Percentiles rank a stretch among this genome's conserved stretches.
These are phyloP conservation scores for Capsicum rhomboideum DNA, from an alignment of 257 asterid species.

Conservation along the genomic window DNA sequence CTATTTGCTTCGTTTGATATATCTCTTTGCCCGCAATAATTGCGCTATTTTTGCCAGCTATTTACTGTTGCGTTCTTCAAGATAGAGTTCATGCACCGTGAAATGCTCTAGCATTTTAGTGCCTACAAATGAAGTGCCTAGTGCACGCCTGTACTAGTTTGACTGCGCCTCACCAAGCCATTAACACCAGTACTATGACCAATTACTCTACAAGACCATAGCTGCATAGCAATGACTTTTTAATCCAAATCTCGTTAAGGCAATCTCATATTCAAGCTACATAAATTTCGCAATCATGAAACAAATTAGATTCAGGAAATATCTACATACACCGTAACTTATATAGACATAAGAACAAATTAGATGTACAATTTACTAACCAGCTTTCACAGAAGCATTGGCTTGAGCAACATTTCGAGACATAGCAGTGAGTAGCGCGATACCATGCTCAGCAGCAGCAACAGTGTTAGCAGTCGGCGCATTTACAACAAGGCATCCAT, in stretches of 20 bases:
- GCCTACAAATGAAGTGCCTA: not conserved
- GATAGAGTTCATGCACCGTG: not conserved
- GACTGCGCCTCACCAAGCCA: not conserved
- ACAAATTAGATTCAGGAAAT: not conserved
- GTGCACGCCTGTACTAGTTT: not conserved
- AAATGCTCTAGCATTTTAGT: not conserved
- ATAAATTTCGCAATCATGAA: not conserved
- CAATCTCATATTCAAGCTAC: not conserved
- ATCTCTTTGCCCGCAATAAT: not conserved
- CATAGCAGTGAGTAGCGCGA: constrained; percentile 80
- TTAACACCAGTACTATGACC: not conserved
- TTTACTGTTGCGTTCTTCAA: not conserved
- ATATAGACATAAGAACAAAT: not conserved
- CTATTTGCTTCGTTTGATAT: not conserved
- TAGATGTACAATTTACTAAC: constrained; percentile 25
- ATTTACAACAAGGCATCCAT: constrained; percentile 81
- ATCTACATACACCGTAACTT: not conserved
- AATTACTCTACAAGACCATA: not conserved
- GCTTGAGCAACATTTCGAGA: constrained; percentile 87
- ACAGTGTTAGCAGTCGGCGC: constrained; percentile 94
- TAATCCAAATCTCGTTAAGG: not conserved
- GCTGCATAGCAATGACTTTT: not conserved
- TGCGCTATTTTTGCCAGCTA: not conserved
- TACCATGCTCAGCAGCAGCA: constrained; percentile 97
- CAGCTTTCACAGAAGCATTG: constrained; percentile 85